Evolutionary conservation across 2,329 filamentous ascomycete genomes (phyloP).

Genomic region (Byssochlamys sp.): DNA sequence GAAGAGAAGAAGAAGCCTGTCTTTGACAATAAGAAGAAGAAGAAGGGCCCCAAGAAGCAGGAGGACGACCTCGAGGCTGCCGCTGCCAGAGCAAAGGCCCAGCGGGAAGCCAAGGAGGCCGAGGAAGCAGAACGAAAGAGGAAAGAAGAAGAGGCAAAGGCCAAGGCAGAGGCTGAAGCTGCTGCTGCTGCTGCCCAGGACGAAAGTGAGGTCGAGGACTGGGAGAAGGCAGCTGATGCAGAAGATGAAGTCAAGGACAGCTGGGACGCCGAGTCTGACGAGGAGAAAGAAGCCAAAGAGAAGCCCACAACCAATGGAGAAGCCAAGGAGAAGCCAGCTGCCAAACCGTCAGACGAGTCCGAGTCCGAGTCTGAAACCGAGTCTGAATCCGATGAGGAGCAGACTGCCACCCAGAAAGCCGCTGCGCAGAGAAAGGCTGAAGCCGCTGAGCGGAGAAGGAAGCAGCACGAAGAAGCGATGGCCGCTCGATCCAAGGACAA

Average conservation of each 20-base stretch:
- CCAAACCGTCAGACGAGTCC: constrained; percentile 17
- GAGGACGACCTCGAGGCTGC: constrained; percentile 46
- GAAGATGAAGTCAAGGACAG: constrained; percentile 72
- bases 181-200: constrained; percentile 55
- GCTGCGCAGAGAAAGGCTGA: constrained; percentile 74
- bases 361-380: constrained; percentile 39
- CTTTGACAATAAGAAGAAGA: constrained; percentile 68
- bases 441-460: constrained; percentile 76
- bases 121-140: constrained; percentile 47
- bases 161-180: constrained; percentile 67
- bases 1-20: constrained; percentile 64
- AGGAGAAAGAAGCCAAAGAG: constrained; percentile 61
- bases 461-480: constrained; percentile 81
- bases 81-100: constrained; percentile 37
- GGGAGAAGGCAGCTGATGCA: constrained; percentile 71
- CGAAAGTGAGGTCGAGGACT: constrained; percentile 60
- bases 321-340: constrained; percentile 20
- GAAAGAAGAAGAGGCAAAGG: constrained; percentile 57
- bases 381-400: constrained; percentile 57
- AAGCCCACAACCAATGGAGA: constrained; percentile 18
- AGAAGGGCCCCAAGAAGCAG: constrained; percentile 58
- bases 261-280: constrained; percentile 63
- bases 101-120: constrained; percentile 39
- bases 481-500: constrained; percentile 88
- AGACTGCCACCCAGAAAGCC: constrained; percentile 62